Percentiles rank a stretch among this genome's conserved stretches.
Conservation (phyloP, 345 rosid species). For the Sisymbrium altissimum region DNA sequence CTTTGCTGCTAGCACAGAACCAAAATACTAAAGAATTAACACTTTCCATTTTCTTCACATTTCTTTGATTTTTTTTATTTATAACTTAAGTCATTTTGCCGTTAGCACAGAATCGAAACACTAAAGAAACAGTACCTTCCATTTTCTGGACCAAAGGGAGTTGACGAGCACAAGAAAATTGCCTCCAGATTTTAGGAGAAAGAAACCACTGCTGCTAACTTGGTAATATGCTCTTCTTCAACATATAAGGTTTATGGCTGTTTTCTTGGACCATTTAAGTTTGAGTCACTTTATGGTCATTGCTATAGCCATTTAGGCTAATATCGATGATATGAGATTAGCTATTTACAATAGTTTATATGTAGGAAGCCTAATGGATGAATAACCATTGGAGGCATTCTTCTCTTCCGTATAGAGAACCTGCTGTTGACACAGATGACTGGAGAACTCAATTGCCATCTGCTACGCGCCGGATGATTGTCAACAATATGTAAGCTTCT, state of each 20-base stretch:
- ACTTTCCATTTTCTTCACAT: too few relatives aligned
- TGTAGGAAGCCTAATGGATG: conserved; percentile 32
- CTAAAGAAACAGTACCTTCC: conserved; percentile 56
- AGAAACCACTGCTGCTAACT: conserved; percentile 47
- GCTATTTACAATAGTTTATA: background rate
- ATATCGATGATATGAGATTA: background rate
- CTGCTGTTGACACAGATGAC: conserved; percentile 45
- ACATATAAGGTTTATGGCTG: too few relatives aligned
- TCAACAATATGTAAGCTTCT: conserved; percentile 56
- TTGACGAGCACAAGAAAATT: conserved; percentile 51
- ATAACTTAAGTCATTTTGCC: background rate
- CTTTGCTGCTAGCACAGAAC: too few relatives aligned
- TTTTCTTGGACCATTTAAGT: too few relatives aligned
- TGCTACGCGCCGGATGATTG: conserved; percentile 54
- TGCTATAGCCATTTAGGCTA: too few relatives aligned
- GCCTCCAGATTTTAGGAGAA: conserved; percentile 71
- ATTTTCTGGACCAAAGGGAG: conserved; percentile 55
- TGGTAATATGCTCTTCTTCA: conserved; percentile 42
- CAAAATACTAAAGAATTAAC: too few relatives aligned
- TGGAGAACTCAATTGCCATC: conserved; percentile 59
- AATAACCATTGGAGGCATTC: conserved; percentile 44
- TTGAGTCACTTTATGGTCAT: too few relatives aligned
- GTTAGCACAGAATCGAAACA: conserved; percentile 45
- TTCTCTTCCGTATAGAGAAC: conserved; percentile 37
- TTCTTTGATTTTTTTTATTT: background rate